Conservation (phyloP, 1,139 yeast species). For the Scheffersomyces insectosa region DNA sequence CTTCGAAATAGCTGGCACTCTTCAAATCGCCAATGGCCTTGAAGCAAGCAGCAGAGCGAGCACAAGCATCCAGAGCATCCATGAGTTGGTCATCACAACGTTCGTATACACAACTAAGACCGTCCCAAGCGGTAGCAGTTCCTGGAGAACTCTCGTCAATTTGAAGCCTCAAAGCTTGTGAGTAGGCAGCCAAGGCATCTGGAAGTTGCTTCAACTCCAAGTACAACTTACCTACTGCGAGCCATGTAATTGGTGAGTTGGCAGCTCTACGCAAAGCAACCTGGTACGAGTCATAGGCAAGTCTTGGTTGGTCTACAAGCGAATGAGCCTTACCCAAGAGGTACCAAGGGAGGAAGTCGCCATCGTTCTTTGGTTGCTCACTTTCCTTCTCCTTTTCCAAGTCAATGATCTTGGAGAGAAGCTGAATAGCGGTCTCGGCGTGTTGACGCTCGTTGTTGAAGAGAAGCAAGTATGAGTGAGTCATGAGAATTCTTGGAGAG, state of each 20-base stretch:
- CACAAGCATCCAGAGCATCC: slow-evolving; percentile 63
- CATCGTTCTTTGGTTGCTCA: slow-evolving; percentile 22
- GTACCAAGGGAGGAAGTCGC: slow-evolving; percentile 60
- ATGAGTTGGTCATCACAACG: slow-evolving; percentile 59
- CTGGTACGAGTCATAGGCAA: slow-evolving; percentile 60
- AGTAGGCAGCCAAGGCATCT: slow-evolving; percentile 67
- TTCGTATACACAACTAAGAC: slow-evolving; percentile 63
- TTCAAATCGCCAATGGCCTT: slow-evolving; percentile 48
- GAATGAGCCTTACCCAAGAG: slow-evolving; percentile 57
- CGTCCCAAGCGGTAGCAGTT: slow-evolving; percentile 66
- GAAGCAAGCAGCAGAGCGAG: slow-evolving; percentile 52
- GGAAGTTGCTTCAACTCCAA: slow-evolving; percentile 59
- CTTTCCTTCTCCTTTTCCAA: slow-evolving; percentile 24
- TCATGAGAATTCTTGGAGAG: slow-evolving; percentile 43
- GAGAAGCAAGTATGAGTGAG: slow-evolving; percentile 49
- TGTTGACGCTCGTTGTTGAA: slow-evolving; percentile 25
- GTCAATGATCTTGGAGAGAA: slow-evolving; percentile 37
- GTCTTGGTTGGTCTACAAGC: slow-evolving; percentile 45
- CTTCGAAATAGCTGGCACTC: slow-evolving; percentile 41
- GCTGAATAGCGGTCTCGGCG: slow-evolving; percentile 38
- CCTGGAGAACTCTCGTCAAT: slow-evolving; percentile 51
- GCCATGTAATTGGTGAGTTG: slow-evolving; percentile 60
- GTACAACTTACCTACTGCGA: slow-evolving; percentile 64
- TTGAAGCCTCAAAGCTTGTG: slow-evolving; percentile 59
- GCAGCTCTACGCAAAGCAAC: slow-evolving; percentile 57